Conservation (phyloP, 1,284 basidiomycete genomes). For the Moesziomyces sp. region DNA sequence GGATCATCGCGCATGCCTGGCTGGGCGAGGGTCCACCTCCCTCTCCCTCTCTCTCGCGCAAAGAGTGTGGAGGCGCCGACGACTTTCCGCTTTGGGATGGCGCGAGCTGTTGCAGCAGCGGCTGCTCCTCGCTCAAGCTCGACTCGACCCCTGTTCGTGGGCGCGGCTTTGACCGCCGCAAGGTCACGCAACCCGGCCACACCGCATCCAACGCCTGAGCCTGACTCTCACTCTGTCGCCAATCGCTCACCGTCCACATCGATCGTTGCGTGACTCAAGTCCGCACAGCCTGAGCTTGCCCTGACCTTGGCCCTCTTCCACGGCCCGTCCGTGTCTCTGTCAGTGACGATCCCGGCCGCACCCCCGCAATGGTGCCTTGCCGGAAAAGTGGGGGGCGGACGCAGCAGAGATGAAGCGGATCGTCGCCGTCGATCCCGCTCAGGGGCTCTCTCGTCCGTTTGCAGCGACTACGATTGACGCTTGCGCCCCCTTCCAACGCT, state of each 20-base stretch:
- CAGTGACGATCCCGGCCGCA: neutral
- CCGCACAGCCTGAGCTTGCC: too few species aligned
- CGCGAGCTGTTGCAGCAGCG: neutral
- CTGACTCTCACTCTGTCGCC: neutral
- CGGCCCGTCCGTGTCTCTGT: neutral
- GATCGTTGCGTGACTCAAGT: neutral
- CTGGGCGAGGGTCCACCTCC: neutral
- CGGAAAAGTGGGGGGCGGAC: too few species aligned
- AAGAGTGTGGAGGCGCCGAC: neutral
- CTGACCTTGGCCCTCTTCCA: too few species aligned
- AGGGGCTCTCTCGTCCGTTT: neutral
- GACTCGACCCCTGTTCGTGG: slow-evolving; percentile 2
- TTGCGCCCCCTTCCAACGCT: too few species aligned
- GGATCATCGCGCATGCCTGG: slow-evolving; percentile 30
- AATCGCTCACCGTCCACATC: neutral
- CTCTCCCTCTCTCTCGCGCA: too few species aligned
- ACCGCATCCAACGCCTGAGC: neutral
- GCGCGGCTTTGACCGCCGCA: slow-evolving; percentile 1
- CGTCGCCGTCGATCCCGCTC: neutral
- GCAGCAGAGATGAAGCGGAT: neutral
- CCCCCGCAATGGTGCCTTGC: too few species aligned
- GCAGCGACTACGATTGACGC: too few species aligned
- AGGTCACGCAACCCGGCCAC: slow-evolving; percentile 27
- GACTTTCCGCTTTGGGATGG: slow-evolving; percentile 37
- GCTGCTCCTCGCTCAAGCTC: neutral